Percentiles rank a stretch among this genome's conserved stretches.
Conservation (phyloP, 495 filamentous ascomycete genomes). For the Xylaria longipes region DNA sequence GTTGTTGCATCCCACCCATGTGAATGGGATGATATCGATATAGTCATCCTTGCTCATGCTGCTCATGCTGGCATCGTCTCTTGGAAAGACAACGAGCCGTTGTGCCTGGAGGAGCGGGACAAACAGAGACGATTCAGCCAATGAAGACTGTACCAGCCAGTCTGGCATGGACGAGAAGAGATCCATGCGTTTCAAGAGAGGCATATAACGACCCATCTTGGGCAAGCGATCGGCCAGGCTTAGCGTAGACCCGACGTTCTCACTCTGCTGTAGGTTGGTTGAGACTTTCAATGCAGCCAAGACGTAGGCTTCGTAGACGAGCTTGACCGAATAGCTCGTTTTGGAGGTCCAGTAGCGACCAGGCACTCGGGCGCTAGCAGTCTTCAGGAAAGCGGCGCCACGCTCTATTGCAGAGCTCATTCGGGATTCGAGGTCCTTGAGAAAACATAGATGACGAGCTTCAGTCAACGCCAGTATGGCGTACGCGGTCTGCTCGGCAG, state of each 20-base stretch:
- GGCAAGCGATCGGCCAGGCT: too few species aligned
- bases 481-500: slow-evolving; percentile 35
- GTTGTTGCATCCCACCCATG: slow-evolving; percentile 39
- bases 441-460: slow-evolving; percentile 9
- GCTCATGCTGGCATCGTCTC: slow-evolving; percentile 13
- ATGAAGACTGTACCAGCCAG: not conserved
- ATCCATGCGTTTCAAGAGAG: too few species aligned
- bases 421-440: slow-evolving; percentile 5
- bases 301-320: slow-evolving; percentile 41
- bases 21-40: slow-evolving; percentile 45
- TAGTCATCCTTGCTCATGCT: slow-evolving; percentile 41
- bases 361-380: not conserved
- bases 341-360: slow-evolving; percentile 50
- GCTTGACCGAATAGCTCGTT: slow-evolving; percentile 40
- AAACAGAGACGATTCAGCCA: slow-evolving; percentile 35
- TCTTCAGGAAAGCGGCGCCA: slow-evolving; percentile 22
- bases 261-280: slow-evolving; percentile 6
- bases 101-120: slow-evolving; percentile 23
- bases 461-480: slow-evolving; percentile 25
- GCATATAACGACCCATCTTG: too few species aligned
- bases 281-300: slow-evolving; percentile 37
- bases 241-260: too few species aligned
- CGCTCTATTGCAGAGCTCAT: slow-evolving; percentile 24
- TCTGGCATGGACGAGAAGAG: too few species aligned
- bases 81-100: slow-evolving; percentile 37